A percentile compares a stretch with the other conserved stretches of the same genome.
phyloP scores from a whole-genome alignment of 176 grass and related monocot genomes.

The Raddia guianensis region DNA sequence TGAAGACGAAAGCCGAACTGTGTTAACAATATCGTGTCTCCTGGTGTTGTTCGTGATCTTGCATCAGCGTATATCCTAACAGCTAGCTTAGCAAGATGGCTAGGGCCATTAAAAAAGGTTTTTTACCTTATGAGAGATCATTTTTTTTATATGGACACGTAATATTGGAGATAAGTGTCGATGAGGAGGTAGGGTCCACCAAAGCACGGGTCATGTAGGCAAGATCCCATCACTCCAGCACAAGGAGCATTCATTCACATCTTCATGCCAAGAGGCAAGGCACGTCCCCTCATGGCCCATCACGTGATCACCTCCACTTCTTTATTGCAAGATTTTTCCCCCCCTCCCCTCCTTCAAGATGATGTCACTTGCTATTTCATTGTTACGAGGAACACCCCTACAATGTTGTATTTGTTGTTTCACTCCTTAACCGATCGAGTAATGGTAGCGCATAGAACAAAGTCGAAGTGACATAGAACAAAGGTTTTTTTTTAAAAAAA shows the following conservation, averaged over 20 bases:
- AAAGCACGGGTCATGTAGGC: conserved; percentile 11
- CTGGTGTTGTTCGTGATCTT: too few relatives aligned
- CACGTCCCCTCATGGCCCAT: neutral
- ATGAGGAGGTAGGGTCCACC: neutral
- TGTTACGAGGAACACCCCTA: neutral
- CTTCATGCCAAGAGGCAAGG: neutral
- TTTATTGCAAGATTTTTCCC: too few relatives aligned
- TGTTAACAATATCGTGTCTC: too few relatives aligned
- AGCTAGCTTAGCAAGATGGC: neutral
- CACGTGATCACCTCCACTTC: conserved; percentile 23
- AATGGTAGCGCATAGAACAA: too few relatives aligned
- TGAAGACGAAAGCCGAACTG: too few relatives aligned
- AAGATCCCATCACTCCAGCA: neutral
- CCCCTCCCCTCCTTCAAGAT: neutral
- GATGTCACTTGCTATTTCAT: neutral
- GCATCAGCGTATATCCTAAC: too few relatives aligned
- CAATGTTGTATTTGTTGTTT: too few relatives aligned
- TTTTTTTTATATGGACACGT: neutral
- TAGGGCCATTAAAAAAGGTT: too few relatives aligned
- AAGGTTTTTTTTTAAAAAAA: too few relatives aligned
- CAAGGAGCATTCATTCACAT: neutral
- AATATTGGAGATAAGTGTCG: neutral
- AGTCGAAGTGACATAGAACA: too few relatives aligned
- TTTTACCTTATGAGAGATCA: too few relatives aligned
- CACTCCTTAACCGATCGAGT: neutral